Percentiles rank a stretch among this genome's conserved stretches.
phyloP scores from a whole-genome alignment of 768 basidiomycete genomes.

The Leccinum boreale region DNA sequence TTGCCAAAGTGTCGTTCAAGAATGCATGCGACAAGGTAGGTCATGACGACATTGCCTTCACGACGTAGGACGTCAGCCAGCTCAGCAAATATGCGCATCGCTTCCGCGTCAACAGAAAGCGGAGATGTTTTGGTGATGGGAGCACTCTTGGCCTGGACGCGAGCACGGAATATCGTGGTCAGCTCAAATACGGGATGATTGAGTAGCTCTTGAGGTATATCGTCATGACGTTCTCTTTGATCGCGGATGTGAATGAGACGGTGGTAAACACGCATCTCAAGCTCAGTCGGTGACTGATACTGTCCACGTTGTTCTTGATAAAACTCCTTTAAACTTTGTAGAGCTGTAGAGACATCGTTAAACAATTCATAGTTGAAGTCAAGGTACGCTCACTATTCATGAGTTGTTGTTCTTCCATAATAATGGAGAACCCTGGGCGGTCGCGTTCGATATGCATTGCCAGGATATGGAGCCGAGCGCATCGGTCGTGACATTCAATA shows the following conservation, averaged over 20 bases:
- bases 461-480: conserved; percentile 90
- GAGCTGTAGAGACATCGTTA: conserved; percentile 48
- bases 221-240: conserved; percentile 71
- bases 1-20: conserved; percentile 83
- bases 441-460: conserved; percentile 68
- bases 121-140: conserved; percentile 68
- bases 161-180: conserved; percentile 75
- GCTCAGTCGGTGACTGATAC: conserved; percentile 75
- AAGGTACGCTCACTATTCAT: conserved; percentile 71
- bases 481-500: conserved; percentile 89
- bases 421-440: conserved; percentile 52
- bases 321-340: conserved; percentile 90
- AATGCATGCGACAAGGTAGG: conserved; percentile 87
- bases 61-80: conserved; percentile 61
- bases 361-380: background rate
- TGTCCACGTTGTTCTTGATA: conserved; percentile 77
- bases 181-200: conserved; percentile 76
- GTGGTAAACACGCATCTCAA: conserved; percentile 96
- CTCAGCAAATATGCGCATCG: conserved; percentile 62
- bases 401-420: conserved; percentile 83
- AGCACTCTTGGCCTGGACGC: conserved; percentile 76
- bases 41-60: conserved; percentile 65
- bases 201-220: conserved; percentile 64
- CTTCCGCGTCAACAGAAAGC: conserved; percentile 59
- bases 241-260: conserved; percentile 89